phyloP scores from a whole-genome alignment of 768 basidiomycete species.

The Boletus pseudopeckii region DNA sequence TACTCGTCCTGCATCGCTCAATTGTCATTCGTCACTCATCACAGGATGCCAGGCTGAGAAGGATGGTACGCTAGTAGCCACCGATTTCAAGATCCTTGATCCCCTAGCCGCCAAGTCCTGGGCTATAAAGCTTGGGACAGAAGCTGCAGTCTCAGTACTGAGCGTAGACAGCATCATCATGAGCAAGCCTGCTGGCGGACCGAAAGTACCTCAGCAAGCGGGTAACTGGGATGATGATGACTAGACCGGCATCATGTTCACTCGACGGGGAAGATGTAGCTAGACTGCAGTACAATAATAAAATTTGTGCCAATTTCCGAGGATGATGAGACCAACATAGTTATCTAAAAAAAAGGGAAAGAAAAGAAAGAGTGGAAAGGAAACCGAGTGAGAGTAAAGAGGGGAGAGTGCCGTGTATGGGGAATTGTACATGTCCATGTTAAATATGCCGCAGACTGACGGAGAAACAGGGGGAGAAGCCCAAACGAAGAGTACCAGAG shows the following conservation, averaged over 20 bases:
- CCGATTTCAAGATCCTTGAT: conserved; percentile 71
- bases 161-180: conserved; percentile 98
- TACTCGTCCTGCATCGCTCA: conserved; percentile 28
- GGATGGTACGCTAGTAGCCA: conserved; percentile 70
- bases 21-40: background rate
- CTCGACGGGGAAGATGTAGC: conserved; percentile 9
- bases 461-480: background rate
- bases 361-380: background rate
- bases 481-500: conserved; percentile 2
- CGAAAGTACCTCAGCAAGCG: conserved; percentile 82
- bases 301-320: conserved; percentile 22
- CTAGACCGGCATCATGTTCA: conserved; percentile 24
- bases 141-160: conserved; percentile 86
- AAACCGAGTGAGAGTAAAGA: conserved; percentile 8
- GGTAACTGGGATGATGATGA: conserved; percentile 83
- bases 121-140: conserved; percentile 88
- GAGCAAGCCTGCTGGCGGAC: conserved; percentile 89
- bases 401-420: conserved; percentile 6
- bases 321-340: conserved; percentile 14
- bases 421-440: conserved; percentile 32
- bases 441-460: conserved; percentile 25
- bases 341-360: background rate
- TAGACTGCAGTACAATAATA: conserved; percentile 29
- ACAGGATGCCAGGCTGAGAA: conserved; percentile 55
- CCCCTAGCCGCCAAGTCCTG: conserved; percentile 87